phyloP scores from a whole-genome alignment of 1,284 basidiomycete genomes.

The Rhodotorula sp. region DNA sequence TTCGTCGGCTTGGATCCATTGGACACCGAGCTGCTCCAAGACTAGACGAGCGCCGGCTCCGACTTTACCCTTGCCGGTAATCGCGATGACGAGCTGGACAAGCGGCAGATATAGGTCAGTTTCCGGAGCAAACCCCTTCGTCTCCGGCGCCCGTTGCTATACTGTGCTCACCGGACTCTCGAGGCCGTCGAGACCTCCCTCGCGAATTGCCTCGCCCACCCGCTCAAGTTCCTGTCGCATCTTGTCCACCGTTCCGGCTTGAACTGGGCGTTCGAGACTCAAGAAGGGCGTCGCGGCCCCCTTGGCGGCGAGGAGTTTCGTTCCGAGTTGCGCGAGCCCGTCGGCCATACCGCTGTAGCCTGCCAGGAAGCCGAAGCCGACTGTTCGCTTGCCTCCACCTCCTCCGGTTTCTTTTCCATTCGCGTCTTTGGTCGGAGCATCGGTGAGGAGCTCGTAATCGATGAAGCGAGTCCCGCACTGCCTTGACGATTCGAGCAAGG shows the following conservation, averaged over 20 bases:
- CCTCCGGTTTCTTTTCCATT: neutral
- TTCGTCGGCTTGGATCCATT: slow-evolving; percentile 60
- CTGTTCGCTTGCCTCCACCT: slow-evolving; percentile 60
- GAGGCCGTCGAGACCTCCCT: neutral
- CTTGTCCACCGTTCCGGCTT: slow-evolving; percentile 52
- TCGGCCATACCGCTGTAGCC: slow-evolving; percentile 82
- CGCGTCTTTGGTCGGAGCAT: neutral
- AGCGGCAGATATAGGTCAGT: neutral
- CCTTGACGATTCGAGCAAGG: slow-evolving; percentile 52
- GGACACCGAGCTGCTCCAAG: slow-evolving; percentile 66
- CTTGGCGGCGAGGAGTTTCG: slow-evolving; percentile 65
- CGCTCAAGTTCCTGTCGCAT: slow-evolving; percentile 61
- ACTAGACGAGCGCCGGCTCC: slow-evolving; percentile 70
- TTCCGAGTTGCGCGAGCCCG: slow-evolving; percentile 71
- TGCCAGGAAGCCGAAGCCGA: slow-evolving; percentile 85
- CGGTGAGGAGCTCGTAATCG: slow-evolving; percentile 77
- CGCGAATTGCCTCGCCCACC: slow-evolving; percentile 54
- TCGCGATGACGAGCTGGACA: slow-evolving; percentile 61
- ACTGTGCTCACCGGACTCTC: slow-evolving; percentile 10
- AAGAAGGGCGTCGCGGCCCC: slow-evolving; percentile 80
- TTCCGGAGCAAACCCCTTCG: too few species aligned
- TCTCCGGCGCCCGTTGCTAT: neutral
- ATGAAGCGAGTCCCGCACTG: slow-evolving; percentile 59
- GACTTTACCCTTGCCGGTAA: slow-evolving; percentile 81
- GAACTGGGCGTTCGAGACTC: slow-evolving; percentile 44